Base-by-base conservation (phyloP, 768 basidiomycete species). In the Dictyophora rubrovolvata region DNA sequence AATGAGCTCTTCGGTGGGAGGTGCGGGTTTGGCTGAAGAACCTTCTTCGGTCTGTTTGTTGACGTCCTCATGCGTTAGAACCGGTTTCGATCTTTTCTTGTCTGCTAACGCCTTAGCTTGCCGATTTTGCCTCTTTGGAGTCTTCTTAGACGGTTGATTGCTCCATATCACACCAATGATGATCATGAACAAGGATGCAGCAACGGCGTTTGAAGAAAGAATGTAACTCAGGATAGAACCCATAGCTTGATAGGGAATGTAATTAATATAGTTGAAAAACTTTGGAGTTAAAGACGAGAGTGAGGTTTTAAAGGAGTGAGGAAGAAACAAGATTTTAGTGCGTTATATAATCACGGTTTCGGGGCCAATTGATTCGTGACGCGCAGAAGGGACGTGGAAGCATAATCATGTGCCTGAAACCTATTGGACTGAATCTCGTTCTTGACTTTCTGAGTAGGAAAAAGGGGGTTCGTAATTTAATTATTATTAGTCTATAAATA, bases 181-280 rank as follows among this genome's bases (percentile, higher is more conserved):
- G 54, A 75, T 74, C 48, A 71, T 72, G 47, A 78, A 68, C 49
- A 76, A 70, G 33, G 70, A 68, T 23, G 69, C 67, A 14, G 76
- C 72, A 48, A 76, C 28, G 28, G 72, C 68, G 47, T 69, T 61
- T 63, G 79, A 74, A 20, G 74, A 56, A 18, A 75, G 67, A 12
- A 80, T 54, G 42, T 70, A 67, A 61, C 79, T 81, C 59, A 77
- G 74, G 55, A 75, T 64, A 20, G 75, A 72, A 49, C 79, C 79
- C 79, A 80, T 80, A 36, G 21, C 56, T 14, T 48, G 50, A 37
- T 34, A 34, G 48, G 7, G 28, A 28, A 28, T 28, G 28, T 28
- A 42, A 42, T 14, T 42, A 42, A 42, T 12, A 42, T 4, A 42
- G 10, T 2, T 42, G 2, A 9, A 28, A 28, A 28, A 14, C 5